Evolutionary conservation across 2,329 filamentous ascomycete genomes (phyloP).

Genomic region (Clarireedia hainanense): DNA sequence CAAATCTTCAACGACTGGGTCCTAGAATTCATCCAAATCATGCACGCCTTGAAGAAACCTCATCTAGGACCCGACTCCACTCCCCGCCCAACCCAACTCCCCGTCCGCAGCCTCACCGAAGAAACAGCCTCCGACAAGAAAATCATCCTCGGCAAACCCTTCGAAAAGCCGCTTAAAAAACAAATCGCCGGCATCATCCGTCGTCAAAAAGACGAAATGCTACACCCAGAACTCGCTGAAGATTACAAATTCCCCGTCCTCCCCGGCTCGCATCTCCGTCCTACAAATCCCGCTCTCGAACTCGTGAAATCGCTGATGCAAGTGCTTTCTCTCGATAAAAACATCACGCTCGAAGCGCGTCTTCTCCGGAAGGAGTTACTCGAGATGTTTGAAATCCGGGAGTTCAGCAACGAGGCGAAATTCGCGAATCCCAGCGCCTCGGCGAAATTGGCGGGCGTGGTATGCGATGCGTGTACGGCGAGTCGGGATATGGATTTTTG

Average conservation of each 20-base stretch:
- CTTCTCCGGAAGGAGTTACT: slow-evolving; percentile 84
- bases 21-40: slow-evolving; percentile 87
- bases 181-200: slow-evolving; percentile 76
- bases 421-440: slow-evolving; percentile 80
- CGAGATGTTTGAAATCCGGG: slow-evolving; percentile 83
- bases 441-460: slow-evolving; percentile 65
- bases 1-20: slow-evolving; percentile 86
- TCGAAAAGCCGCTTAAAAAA: slow-evolving; percentile 85
- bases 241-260: slow-evolving; percentile 83
- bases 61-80: slow-evolving; percentile 37
- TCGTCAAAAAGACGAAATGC: slow-evolving; percentile 78
- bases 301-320: slow-evolving; percentile 92
- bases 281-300: slow-evolving; percentile 73
- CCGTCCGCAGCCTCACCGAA: slow-evolving; percentile 46
- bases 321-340: slow-evolving; percentile 82
- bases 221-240: slow-evolving; percentile 77
- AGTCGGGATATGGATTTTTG: slow-evolving; percentile 86
- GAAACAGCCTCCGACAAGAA: slow-evolving; percentile 48
- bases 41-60: slow-evolving; percentile 79
- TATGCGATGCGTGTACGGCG: slow-evolving; percentile 86
- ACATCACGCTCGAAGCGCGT: slow-evolving; percentile 80
- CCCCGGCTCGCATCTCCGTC: slow-evolving; percentile 60
- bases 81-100: slow-evolving; percentile 50
- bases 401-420: slow-evolving; percentile 81
- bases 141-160: slow-evolving; percentile 69